Evolutionary conservation across 2,329 filamentous ascomycete species (phyloP).

Genomic region (Paraphaeosphaeria minitans): DNA sequence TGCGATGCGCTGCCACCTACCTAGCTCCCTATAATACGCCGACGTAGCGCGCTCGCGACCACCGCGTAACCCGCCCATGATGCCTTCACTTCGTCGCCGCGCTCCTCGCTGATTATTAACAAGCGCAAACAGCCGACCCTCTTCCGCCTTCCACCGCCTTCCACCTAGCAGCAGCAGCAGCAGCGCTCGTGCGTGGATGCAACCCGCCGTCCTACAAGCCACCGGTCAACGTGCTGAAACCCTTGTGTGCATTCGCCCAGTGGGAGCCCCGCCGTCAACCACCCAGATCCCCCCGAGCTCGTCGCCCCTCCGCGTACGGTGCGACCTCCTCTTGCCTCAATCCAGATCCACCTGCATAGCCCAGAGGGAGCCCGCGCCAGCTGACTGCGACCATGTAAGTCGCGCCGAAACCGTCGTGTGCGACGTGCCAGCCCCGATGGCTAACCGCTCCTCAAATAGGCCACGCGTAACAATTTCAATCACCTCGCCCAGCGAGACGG

Average conservation of each 20-base stretch:
- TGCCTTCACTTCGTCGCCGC: constrained; percentile 20
- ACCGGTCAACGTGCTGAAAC: constrained; percentile 23
- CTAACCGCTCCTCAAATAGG: constrained; percentile 59
- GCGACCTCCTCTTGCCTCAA: constrained; percentile 39
- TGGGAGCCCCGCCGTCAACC: constrained; percentile 27
- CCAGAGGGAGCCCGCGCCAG: constrained; percentile 37
- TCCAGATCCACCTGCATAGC: constrained; percentile 42
- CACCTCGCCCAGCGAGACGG: constrained; percentile 73
- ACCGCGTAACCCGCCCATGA: constrained; percentile 10
- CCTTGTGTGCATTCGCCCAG: constrained; percentile 23
- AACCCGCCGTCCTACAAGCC: constrained; percentile 9
- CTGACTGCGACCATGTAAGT: constrained; percentile 42
- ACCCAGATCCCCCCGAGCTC: constrained; percentile 14
- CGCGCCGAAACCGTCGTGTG: constrained; percentile 40
- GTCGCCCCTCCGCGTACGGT: constrained; percentile 32
- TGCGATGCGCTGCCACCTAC: constrained; percentile 12
- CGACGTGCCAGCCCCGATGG: constrained; percentile 34
- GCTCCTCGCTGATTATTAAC: constrained; percentile 30
- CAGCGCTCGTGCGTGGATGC: neutral
- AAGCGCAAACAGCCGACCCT: constrained; percentile 21
- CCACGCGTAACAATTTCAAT: constrained; percentile 82
- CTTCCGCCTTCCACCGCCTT: constrained; percentile 36
- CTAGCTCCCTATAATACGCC: constrained; percentile 31
- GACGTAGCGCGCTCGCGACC: neutral
- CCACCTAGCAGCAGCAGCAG: constrained; percentile 14